These are phyloP conservation scores for Annulohypoxylon stygium DNA, from an alignment of 495 filamentous ascomycete genomes.

Conservation along the genomic window DNA sequence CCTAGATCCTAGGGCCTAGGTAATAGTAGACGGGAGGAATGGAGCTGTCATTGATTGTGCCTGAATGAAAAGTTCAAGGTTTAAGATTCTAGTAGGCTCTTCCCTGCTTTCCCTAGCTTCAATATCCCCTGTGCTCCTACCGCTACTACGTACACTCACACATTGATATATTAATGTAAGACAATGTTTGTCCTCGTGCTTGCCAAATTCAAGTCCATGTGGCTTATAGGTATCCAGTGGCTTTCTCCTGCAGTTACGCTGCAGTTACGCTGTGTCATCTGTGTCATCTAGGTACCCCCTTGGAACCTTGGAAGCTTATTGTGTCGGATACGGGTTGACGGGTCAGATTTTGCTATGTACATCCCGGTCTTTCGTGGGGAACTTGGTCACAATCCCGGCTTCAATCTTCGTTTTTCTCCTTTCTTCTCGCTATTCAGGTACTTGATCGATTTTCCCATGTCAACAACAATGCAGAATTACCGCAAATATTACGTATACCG, in stretches of 20 bases:
- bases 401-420: neutral
- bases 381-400: neutral
- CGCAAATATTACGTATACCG: neutral
- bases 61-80: neutral
- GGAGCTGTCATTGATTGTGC: slow-evolving; percentile 17
- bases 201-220: slow-evolving; percentile 23
- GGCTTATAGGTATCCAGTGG: slow-evolving; percentile 21
- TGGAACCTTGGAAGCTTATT: slow-evolving; percentile 5
- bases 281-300: neutral
- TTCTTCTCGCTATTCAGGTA: neutral
- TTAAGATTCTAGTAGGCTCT: slow-evolving; percentile 23
- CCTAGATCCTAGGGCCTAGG: too few species aligned
- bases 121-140: neutral
- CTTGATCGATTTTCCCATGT: too few species aligned
- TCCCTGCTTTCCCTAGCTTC: neutral
- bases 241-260: slow-evolving; percentile 10
- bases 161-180: slow-evolving; percentile 1
- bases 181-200: slow-evolving; percentile 32
- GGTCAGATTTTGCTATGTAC: slow-evolving; percentile 12
- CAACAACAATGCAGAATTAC: neutral
- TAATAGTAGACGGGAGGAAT: neutral
- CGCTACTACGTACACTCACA: neutral
- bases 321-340: slow-evolving; percentile 15
- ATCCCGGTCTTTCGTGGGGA: slow-evolving; percentile 3
- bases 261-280: neutral